These are phyloP conservation scores for Hyaloscypha finlandica DNA, from an alignment of 495 filamentous ascomycete species.

Conservation along the genomic window DNA sequence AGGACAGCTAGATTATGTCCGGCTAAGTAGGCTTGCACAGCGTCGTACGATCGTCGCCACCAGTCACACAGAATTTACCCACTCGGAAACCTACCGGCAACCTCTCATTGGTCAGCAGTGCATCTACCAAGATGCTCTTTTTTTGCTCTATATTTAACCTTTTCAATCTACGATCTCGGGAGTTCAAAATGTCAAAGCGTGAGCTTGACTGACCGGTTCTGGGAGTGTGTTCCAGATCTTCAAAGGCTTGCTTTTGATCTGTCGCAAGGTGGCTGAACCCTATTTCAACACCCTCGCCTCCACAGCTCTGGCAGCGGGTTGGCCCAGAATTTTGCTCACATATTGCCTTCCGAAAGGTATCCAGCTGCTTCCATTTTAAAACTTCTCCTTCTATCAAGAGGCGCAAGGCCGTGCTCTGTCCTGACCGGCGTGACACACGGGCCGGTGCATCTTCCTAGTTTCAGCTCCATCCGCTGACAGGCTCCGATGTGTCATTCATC, in stretches of 20 bases:
- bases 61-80: background rate
- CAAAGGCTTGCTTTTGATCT: background rate
- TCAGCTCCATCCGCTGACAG: slow-evolving; percentile 12
- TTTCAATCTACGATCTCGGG: background rate
- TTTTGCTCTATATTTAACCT: background rate
- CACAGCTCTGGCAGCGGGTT: background rate
- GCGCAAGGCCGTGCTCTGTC: background rate
- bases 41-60: background rate
- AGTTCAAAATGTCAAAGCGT: background rate
- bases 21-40: background rate
- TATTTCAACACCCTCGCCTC: background rate
- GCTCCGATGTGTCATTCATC: background rate
- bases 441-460: slow-evolving; percentile 15
- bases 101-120: background rate
- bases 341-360: slow-evolving; percentile 4
- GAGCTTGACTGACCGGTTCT: background rate
- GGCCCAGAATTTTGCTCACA: background rate
- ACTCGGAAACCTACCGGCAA: background rate
- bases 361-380: background rate
- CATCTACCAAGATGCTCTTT: background rate
- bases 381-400: slow-evolving; percentile 1
- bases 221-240: background rate
- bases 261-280: background rate
- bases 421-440: slow-evolving; percentile 2
- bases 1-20: background rate